These are phyloP conservation scores for Vitis vinifera DNA, from an alignment of 164 flowering plant genomes.

Conservation along the genomic window DNA sequence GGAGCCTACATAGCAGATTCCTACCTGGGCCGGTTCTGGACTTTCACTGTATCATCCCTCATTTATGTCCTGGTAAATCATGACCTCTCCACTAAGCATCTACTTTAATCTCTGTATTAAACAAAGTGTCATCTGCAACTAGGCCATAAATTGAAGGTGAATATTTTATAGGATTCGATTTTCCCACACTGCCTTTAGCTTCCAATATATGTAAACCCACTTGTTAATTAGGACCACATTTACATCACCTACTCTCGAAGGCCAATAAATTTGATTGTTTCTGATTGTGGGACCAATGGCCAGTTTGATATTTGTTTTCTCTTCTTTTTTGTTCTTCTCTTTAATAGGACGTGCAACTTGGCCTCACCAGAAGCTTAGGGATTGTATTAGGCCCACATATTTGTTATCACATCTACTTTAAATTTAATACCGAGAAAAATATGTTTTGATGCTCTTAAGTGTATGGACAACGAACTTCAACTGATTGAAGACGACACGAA, in stretches of 20 bases:
- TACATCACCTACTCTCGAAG: neutral
- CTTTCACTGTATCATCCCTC: conserved; percentile 76
- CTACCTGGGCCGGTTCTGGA: conserved; percentile 85
- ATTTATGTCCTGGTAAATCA: conserved; percentile 70
- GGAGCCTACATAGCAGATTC: conserved; percentile 90
- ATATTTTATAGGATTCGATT: neutral
- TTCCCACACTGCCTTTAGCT: neutral
- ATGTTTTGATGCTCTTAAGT: neutral
- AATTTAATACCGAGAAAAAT: neutral
- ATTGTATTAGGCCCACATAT: conserved; percentile 1
- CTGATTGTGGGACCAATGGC: conserved; percentile 11
- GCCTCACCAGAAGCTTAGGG: conserved; percentile 4
- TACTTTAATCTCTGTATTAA: neutral
- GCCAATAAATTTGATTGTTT: conserved; percentile 8
- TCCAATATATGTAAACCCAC: conserved; percentile 9
- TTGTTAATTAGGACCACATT: conserved; percentile 18
- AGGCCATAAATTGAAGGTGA: neutral
- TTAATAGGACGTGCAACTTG: neutral
- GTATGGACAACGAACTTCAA: conserved; percentile 7
- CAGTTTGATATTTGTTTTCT: neutral
- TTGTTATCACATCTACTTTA: neutral
- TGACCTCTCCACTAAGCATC: neutral
- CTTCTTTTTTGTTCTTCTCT: neutral
- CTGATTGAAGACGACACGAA: conserved; percentile 14
- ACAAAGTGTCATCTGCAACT: neutral